phyloP scores from a whole-genome alignment of 1,284 basidiomycete species.

The Ceratobasidium sp. region DNA sequence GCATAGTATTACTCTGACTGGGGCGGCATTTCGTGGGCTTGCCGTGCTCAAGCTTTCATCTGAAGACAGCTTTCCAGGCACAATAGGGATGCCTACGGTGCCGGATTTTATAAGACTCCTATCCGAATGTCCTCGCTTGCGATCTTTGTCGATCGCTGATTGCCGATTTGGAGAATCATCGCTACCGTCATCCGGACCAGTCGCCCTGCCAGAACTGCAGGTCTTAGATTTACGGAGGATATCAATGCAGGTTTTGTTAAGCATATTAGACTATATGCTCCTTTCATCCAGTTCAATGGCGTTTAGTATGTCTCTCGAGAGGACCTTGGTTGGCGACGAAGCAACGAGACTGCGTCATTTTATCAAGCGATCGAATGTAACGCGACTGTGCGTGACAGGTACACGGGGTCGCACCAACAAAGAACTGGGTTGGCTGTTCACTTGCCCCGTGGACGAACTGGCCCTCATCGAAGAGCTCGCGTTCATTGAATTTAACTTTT shows the following conservation, averaged over 20 bases:
- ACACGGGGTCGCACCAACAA: too few species aligned
- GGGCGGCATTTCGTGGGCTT: not conserved
- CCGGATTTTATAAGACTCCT: not conserved
- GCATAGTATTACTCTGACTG: not conserved
- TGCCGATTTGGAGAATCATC: not conserved
- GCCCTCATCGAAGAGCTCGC: not conserved
- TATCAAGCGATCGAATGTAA: not conserved
- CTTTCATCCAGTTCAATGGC: not conserved
- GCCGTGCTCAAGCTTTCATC: not conserved
- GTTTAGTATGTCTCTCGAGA: not conserved
- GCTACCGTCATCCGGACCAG: not conserved
- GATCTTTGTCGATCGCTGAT: not conserved
- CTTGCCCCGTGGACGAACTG: not conserved
- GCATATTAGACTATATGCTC: not conserved
- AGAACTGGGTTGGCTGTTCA: not conserved
- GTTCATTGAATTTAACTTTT: not conserved
- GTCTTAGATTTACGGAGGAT: not conserved
- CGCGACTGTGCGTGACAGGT: not conserved
- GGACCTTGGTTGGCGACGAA: not conserved
- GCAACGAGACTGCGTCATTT: not conserved
- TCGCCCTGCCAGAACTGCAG: not conserved
- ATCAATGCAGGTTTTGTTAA: not conserved
- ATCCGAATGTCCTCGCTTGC: not conserved
- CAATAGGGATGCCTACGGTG: too few species aligned
- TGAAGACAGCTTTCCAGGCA: not conserved